Evolutionary conservation across 257 asterid species (phyloP), one percentile per base, ranked within the genome.

Genomic region (Jacaranda copaia): DNA sequence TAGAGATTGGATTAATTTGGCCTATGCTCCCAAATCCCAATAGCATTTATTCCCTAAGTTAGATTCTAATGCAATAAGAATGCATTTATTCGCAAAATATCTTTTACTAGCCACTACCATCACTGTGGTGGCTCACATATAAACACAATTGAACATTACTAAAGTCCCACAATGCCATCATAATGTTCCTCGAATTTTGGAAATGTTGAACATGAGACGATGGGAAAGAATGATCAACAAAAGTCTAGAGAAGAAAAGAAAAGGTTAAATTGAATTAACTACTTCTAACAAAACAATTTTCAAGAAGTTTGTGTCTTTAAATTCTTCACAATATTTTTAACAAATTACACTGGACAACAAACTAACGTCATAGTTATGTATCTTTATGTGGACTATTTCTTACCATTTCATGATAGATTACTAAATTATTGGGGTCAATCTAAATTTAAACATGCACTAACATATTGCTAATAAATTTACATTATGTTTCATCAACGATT

Each of bases 141-240:
- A 35, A 55, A 71, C 66, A 71, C 16, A 39, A 53, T 45, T 57
- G 42, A 32, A 40, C 40, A 25, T 11, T 4, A 14, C 0, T 69
- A 5, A 36, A 56, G 52, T 73, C 39, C 68, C 60, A 38, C n/a
- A 59, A 25, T 45, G 13, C 3, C 42, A 73, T 73, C 70, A 73
- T 60, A 32, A 59, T 73, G 69, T 59, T 20, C 77, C 60, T 42
- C 1, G 48, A 73, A 42, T 73, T 43, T 20, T 45, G 77, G 35
- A n/a, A 58, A 46, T 73, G 48, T 73, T 59, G n/a, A 15, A 58
- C 68, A 43, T 58, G 70, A 59, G 9, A 45, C n/a, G 7, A 39
- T 52, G 25, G 18, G 18, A 35, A 16, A 15, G n/a, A 8, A 55
- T 12, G 3, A 60, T 60, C 45, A 9, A 4, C 7, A 58, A 18